Evolutionary conservation across 495 filamentous ascomycete genomes (phyloP).

Genomic region (Thermothielavioides terrestris): DNA sequence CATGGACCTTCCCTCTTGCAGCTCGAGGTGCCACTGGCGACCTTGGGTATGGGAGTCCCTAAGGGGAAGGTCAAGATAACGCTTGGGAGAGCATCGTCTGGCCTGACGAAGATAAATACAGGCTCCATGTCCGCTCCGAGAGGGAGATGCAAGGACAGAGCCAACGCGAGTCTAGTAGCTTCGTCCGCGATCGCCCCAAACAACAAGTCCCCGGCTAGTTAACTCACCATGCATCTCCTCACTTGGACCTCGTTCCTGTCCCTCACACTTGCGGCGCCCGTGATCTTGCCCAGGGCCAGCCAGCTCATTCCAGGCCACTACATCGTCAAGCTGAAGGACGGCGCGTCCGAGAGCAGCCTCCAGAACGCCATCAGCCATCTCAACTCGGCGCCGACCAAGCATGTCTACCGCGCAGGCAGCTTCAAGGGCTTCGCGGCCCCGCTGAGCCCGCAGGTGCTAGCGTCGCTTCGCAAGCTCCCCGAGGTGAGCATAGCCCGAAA

Average conservation of each 20-base stretch:
- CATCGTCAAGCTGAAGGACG: slow-evolving; percentile 48
- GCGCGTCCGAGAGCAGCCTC: slow-evolving; percentile 27
- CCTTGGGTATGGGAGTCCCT: not conserved
- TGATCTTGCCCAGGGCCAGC: slow-evolving; percentile 29
- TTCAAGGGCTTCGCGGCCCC: slow-evolving; percentile 39
- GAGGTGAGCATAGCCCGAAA: too few species aligned
- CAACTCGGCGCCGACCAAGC: slow-evolving; percentile 25
- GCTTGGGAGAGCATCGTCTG: not conserved
- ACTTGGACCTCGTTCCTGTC: slow-evolving; percentile 13
- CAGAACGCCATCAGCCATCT: slow-evolving; percentile 23
- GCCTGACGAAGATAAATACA: slow-evolving; percentile 4
- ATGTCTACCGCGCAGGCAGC: slow-evolving; percentile 29
- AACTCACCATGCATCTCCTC: slow-evolving; percentile 14
- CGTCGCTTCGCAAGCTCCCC: slow-evolving; percentile 35
- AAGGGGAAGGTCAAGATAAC: slow-evolving; percentile 5
- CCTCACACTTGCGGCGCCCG: slow-evolving; percentile 21
- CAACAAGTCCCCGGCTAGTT: too few species aligned
- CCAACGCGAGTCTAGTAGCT: too few species aligned
- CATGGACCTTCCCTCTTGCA: slow-evolving; percentile 1
- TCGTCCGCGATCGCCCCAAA: too few species aligned
- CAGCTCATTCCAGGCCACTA: slow-evolving; percentile 41
- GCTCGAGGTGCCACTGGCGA: not conserved
- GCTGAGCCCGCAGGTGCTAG: slow-evolving; percentile 27
- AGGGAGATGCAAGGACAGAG: too few species aligned
- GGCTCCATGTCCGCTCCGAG: not conserved